Evolutionary conservation across 1,284 basidiomycete species (phyloP).

Genomic region (Amylostereum chailletii): DNA sequence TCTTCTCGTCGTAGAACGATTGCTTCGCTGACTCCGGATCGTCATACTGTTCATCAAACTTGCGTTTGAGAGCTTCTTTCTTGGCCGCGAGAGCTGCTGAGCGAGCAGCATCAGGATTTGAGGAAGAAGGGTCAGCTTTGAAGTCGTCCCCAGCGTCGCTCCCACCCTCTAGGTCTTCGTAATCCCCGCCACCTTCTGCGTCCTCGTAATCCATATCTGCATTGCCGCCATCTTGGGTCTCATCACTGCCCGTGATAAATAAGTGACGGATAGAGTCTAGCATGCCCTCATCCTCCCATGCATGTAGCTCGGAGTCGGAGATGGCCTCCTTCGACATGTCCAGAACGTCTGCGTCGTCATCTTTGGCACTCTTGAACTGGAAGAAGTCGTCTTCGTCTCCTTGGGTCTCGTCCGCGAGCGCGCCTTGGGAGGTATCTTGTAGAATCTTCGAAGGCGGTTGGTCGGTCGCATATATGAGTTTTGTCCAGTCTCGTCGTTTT

Average conservation of each 20-base stretch:
- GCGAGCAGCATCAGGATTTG: conserved; percentile 29
- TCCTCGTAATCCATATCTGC: conserved; percentile 36
- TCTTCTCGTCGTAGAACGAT: conserved; percentile 89
- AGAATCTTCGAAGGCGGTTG: conserved; percentile 71
- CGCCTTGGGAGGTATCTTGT: conserved; percentile 29
- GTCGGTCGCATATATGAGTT: conserved; percentile 74
- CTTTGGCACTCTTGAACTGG: conserved; percentile 37
- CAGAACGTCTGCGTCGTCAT: conserved; percentile 41
- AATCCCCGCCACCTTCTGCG: conserved; percentile 33
- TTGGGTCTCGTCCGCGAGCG: conserved; percentile 22
- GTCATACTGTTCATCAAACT: conserved; percentile 96
- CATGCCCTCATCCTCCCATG: conserved; percentile 81
- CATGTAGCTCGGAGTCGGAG: conserved; percentile 42
- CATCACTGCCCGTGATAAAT: conserved; percentile 81
- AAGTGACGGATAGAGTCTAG: conserved; percentile 82
- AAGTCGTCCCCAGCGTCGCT: conserved; percentile 16
- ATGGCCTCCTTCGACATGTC: conserved; percentile 66
- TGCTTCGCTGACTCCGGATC: conserved; percentile 71
- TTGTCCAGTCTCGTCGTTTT: conserved; percentile 66
- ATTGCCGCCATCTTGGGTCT: conserved; percentile 25
- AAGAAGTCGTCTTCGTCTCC: conserved; percentile 74
- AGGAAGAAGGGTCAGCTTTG: conserved; percentile 8
- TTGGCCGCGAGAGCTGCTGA: conserved; percentile 69
- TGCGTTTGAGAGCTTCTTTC: conserved; percentile 88
- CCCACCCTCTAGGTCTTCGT: conserved; percentile 19